Conservation (phyloP, 2,329 filamentous ascomycete genomes). For the Tolypocladium paradoxum region DNA sequence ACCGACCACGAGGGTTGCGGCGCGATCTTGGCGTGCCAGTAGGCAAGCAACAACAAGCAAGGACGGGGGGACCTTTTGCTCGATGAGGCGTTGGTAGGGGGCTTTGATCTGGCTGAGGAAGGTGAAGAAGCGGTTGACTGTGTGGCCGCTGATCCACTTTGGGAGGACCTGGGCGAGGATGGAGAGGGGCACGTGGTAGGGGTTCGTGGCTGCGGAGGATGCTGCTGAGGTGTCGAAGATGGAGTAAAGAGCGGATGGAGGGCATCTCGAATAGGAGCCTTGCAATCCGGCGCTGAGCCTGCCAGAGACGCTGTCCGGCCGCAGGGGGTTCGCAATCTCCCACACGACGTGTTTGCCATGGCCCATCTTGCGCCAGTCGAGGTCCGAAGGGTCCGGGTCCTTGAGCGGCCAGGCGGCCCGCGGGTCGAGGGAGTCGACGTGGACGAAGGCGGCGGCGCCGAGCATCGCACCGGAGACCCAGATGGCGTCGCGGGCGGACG, state of each 20-base stretch:
- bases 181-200: background rate
- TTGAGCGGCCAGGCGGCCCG: slow-evolving; percentile 46
- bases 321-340: too few species aligned
- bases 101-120: background rate
- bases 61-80: background rate
- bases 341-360: background rate
- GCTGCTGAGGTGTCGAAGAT: background rate
- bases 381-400: slow-evolving; percentile 26
- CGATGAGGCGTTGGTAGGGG: background rate
- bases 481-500: slow-evolving; percentile 32
- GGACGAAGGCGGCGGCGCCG: slow-evolving; percentile 32
- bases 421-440: slow-evolving; percentile 28
- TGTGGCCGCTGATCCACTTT: background rate
- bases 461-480: slow-evolving; percentile 37
- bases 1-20: too few species aligned
- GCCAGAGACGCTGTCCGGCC: too few species aligned
- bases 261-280: background rate
- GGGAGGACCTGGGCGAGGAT: background rate
- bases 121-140: background rate
- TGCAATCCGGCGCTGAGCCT: background rate
- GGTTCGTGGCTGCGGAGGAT: background rate
- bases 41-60: too few species aligned
- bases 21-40: too few species aligned
- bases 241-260: background rate
- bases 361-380: slow-evolving; percentile 48